A percentile compares a stretch with the other conserved stretches of the same genome.
Evolutionary conservation across 495 filamentous ascomycete species (phyloP).

Genomic region (Hapsidospora chrysogenum): DNA sequence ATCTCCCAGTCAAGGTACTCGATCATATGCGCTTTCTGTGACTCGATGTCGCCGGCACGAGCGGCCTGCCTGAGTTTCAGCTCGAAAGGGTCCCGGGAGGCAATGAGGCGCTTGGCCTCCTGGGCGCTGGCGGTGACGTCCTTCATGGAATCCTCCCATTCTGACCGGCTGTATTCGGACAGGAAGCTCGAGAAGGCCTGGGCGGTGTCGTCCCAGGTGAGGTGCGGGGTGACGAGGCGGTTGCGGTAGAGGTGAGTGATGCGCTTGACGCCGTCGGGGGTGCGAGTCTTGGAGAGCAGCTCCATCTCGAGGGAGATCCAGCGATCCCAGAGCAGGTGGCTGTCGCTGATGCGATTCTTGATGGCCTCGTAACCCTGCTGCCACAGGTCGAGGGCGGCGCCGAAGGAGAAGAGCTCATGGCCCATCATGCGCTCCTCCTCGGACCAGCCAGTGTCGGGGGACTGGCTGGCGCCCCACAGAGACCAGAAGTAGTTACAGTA

Average conservation of each 20-base stretch:
- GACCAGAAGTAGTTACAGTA: conserved; percentile 80
- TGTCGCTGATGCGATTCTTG: conserved; percentile 67
- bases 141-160: conserved; percentile 70
- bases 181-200: conserved; percentile 69
- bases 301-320: conserved; percentile 47
- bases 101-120: conserved; percentile 53
- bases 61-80: conserved; percentile 41
- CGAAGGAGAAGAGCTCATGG: conserved; percentile 63
- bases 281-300: conserved; percentile 34
- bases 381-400: conserved; percentile 63
- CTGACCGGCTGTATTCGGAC: conserved; percentile 53
- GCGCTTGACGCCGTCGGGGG: conserved; percentile 40
- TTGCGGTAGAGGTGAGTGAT: conserved; percentile 54
- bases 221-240: conserved; percentile 64
- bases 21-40: conserved; percentile 39
- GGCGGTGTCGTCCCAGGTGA: conserved; percentile 72
- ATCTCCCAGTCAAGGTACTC: conserved; percentile 82
- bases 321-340: conserved; percentile 77
- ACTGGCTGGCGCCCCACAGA: conserved; percentile 50
- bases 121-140: conserved; percentile 45
- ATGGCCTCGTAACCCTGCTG: conserved; percentile 61
- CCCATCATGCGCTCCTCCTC: conserved; percentile 62
- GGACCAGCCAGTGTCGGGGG: conserved; percentile 41
- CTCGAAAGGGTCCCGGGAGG: conserved; percentile 55
- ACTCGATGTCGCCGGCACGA: conserved; percentile 37